These are phyloP conservation scores for Podaxis sp. DNA, from an alignment of 768 basidiomycete genomes.

Conservation along the genomic window DNA sequence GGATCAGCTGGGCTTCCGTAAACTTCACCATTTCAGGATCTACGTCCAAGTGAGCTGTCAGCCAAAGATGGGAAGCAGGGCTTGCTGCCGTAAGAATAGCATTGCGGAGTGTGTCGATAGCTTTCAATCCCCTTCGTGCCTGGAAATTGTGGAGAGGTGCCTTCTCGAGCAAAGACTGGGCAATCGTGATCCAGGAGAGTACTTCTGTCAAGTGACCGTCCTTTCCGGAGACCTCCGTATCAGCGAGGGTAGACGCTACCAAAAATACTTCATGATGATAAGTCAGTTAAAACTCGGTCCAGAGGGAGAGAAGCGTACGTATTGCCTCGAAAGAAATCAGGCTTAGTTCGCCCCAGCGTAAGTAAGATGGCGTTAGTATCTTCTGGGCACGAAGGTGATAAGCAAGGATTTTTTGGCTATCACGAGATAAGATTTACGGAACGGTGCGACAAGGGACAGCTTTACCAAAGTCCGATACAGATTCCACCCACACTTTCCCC, in stretches of 20 bases:
- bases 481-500: neutral
- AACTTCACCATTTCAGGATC: neutral
- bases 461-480: neutral
- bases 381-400: neutral
- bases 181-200: neutral
- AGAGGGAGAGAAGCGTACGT: neutral
- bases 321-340: constrained; percentile 6
- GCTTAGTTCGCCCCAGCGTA: neutral
- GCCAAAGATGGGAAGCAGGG: neutral
- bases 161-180: constrained; percentile 1
- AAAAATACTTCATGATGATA: neutral
- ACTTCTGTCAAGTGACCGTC: neutral
- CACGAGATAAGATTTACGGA: neutral
- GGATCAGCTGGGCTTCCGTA: neutral
- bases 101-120: neutral
- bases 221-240: neutral
- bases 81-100: neutral
- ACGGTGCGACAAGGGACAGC: neutral
- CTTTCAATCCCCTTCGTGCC: neutral
- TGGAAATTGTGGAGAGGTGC: neutral
- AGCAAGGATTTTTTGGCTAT: neutral
- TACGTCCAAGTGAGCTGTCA: neutral
- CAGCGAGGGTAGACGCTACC: neutral
- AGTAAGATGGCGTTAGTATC: neutral
- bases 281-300: neutral